A percentile compares a stretch with the other conserved stretches of the same genome.
phyloP scores from a whole-genome alignment of 1,284 basidiomycete species.

The Schizopora paradoxa region DNA sequence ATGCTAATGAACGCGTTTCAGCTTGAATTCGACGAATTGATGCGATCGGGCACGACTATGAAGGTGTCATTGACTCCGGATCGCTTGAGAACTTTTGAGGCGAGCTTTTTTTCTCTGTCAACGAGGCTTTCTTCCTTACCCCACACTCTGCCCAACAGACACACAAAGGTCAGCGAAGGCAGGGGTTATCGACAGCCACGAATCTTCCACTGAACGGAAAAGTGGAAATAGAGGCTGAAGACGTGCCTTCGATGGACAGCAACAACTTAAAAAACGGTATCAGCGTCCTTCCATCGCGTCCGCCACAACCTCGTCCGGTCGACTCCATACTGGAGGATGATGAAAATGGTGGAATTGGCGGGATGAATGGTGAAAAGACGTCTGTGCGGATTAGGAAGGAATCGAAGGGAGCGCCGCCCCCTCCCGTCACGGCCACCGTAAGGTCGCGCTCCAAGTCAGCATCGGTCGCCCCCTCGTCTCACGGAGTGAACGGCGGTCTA shows the following conservation, averaged over 20 bases:
- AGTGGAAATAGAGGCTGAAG: too few species aligned
- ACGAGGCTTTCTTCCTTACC: not conserved
- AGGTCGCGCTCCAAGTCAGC: constrained; percentile 10
- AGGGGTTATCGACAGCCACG: too few species aligned
- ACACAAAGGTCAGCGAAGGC: too few species aligned
- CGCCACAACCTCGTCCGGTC: constrained; percentile 1
- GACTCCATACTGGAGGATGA: constrained; percentile 3
- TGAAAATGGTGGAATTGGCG: not conserved
- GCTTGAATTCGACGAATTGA: constrained; percentile 85
- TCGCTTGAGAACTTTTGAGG: constrained; percentile 86
- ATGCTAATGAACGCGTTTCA: constrained; percentile 35
- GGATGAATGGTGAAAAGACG: not conserved
- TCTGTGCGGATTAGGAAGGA: constrained; percentile 4
- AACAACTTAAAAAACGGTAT: too few species aligned
- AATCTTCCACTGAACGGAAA: too few species aligned
- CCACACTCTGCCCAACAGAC: too few species aligned
- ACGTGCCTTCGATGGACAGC: too few species aligned
- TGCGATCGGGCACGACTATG: constrained; percentile 84
- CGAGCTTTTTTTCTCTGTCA: constrained; percentile 37
- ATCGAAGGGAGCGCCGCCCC: constrained; percentile 10
- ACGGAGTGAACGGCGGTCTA: too few species aligned
- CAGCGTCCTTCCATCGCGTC: too few species aligned
- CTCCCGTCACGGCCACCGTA: not conserved
- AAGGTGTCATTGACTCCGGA: constrained; percentile 94
- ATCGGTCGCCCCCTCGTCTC: constrained; percentile 15